These are phyloP conservation scores for Schizophyllum commune DNA, from an alignment of 1,284 basidiomycete genomes.

Conservation along the genomic window DNA sequence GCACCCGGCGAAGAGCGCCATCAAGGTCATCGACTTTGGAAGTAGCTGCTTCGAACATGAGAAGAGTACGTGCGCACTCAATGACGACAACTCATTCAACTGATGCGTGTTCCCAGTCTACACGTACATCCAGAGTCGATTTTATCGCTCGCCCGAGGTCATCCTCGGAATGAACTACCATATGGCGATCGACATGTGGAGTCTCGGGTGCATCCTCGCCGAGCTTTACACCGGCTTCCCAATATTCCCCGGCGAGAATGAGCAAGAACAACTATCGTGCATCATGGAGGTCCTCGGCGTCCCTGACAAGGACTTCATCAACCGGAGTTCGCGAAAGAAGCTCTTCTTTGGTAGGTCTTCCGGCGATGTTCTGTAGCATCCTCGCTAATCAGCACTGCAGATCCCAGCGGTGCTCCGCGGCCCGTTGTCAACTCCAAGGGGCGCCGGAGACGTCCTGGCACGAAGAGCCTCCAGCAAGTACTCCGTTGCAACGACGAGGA, in stretches of 20 bases:
- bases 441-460: slow-evolving; percentile 81
- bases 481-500: slow-evolving; percentile 85
- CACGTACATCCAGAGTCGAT: slow-evolving; percentile 95
- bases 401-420: slow-evolving; percentile 86
- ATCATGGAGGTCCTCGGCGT: slow-evolving; percentile 99
- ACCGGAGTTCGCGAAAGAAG: slow-evolving; percentile 89
- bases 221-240: slow-evolving; percentile 99
- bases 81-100: background rate
- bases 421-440: slow-evolving; percentile 97
- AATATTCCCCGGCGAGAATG: slow-evolving; percentile 99
- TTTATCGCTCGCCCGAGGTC: slow-evolving; percentile 94
- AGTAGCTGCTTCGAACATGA: slow-evolving; percentile 98
- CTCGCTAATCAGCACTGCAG: slow-evolving; percentile 32
- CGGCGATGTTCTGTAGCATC: background rate
- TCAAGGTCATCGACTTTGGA: slow-evolving; percentile 99
- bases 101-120: slow-evolving; percentile 59
- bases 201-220: slow-evolving; percentile 94
- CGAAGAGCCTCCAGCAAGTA: slow-evolving; percentile 85
- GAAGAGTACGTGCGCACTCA: slow-evolving; percentile 64
- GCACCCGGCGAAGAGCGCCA: slow-evolving; percentile 92
- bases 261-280: slow-evolving; percentile 97
- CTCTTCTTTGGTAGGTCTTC: slow-evolving; percentile 83
- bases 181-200: slow-evolving; percentile 98
- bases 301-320: slow-evolving; percentile 92
- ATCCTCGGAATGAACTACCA: slow-evolving; percentile 92